Conservation (phyloP, 2,329 filamentous ascomycete genomes). For the Cadophora luteo-olivacea region DNA sequence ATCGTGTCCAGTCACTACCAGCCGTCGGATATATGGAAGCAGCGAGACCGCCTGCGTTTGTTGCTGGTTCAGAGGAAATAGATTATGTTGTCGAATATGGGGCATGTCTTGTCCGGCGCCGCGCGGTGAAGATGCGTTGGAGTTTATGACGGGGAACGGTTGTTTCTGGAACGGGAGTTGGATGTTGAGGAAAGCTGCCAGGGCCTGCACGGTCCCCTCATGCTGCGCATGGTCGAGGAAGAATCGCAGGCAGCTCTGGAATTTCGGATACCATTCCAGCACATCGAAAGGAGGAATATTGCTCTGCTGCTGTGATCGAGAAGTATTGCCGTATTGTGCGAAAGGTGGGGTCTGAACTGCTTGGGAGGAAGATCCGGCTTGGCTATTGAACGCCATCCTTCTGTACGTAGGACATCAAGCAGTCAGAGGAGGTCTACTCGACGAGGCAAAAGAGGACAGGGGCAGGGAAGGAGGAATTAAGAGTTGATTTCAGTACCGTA, state of each 20-base stretch:
- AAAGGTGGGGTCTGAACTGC: conserved; percentile 25
- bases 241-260: conserved; percentile 87
- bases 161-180: conserved; percentile 81
- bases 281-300: conserved; percentile 66
- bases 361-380: conserved; percentile 28
- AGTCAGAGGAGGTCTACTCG: conserved; percentile 8
- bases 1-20: conserved; percentile 93
- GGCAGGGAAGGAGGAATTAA: conserved; percentile 3
- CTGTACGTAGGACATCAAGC: conserved; percentile 11
- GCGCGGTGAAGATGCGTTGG: conserved; percentile 47
- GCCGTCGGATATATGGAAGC: conserved; percentile 86
- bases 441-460: background rate
- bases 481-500: conserved; percentile 3
- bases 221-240: conserved; percentile 93
- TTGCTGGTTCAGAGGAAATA: conserved; percentile 23
- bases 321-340: conserved; percentile 31
- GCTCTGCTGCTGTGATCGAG: conserved; percentile 20
- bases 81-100: conserved; percentile 34
- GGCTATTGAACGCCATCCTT: conserved; percentile 36
- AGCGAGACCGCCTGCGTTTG: conserved; percentile 62
- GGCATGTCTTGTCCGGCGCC: conserved; percentile 42
- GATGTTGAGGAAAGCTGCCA: conserved; percentile 92
- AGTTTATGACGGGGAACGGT: conserved; percentile 52
- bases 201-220: conserved; percentile 79
- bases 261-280: conserved; percentile 91